These are phyloP conservation scores for Malassezia vespertilionis DNA, from an alignment of 1,284 basidiomycete species.

Conservation along the genomic window DNA sequence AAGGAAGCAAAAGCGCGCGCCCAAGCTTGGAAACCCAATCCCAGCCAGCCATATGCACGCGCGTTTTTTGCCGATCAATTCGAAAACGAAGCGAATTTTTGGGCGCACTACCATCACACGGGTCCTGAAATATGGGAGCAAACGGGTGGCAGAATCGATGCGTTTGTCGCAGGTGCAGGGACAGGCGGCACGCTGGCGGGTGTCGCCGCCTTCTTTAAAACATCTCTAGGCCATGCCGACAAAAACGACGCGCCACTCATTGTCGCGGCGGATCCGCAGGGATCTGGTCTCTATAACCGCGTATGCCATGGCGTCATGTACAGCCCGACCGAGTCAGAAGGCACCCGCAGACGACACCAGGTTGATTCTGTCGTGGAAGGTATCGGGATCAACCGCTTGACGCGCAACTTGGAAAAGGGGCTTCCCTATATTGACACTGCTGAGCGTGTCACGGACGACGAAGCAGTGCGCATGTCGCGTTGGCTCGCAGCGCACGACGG, in stretches of 20 bases:
- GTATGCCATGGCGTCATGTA: conserved; percentile 70
- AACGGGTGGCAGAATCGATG: conserved; percentile 68
- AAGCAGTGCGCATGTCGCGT: conserved; percentile 41
- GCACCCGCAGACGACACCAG: conserved; percentile 82
- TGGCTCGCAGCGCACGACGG: conserved; percentile 57
- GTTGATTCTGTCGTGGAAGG: conserved; percentile 50
- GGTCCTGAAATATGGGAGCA: conserved; percentile 94
- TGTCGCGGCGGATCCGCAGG: conserved; percentile 80
- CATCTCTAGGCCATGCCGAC: conserved; percentile 5
- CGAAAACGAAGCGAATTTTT: conserved; percentile 76
- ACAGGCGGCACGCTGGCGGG: conserved; percentile 93
- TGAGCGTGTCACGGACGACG: conserved; percentile 35
- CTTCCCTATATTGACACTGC: conserved; percentile 38
- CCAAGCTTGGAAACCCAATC: conserved; percentile 20
- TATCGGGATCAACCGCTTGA: conserved; percentile 56
- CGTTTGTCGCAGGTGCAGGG: conserved; percentile 90
- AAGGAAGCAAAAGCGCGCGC: conserved; percentile 39
- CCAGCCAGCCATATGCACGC: conserved; percentile 23
- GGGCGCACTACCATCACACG: conserved; percentile 78
- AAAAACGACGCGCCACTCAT: conserved; percentile 12
- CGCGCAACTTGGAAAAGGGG: conserved; percentile 37
- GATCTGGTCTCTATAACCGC: conserved; percentile 90
- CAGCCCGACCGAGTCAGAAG: conserved; percentile 78
- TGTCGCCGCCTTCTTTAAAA: conserved; percentile 64
- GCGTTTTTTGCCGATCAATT: conserved; percentile 68